Evolutionary conservation across 2,329 filamentous ascomycete species (phyloP).

Genomic region (Cercospora nicotianae): DNA sequence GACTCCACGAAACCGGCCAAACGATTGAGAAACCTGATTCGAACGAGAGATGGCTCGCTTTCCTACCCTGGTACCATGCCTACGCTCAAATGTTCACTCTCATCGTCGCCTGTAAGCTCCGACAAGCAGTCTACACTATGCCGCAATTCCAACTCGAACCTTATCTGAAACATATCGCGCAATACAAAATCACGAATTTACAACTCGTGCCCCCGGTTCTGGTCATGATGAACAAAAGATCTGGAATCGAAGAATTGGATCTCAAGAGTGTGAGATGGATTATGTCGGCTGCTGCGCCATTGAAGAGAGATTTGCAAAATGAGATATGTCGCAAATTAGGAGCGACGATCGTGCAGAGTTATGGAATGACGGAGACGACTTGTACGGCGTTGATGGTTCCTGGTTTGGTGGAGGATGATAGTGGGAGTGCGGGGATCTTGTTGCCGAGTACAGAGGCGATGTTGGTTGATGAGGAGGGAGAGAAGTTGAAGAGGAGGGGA

Average conservation of each 20-base stretch:
- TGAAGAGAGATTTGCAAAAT: conserved; percentile 18
- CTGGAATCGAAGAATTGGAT: conserved; percentile 64
- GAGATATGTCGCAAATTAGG: conserved; percentile 13
- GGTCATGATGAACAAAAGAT: conserved; percentile 70
- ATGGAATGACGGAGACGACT: conserved; percentile 81
- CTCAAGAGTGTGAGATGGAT: conserved; percentile 19
- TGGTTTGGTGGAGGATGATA: conserved; percentile 41
- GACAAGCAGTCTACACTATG: conserved; percentile 72
- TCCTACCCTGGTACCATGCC: conserved; percentile 68
- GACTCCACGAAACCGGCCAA: conserved; percentile 57
- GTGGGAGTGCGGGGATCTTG: conserved; percentile 48
- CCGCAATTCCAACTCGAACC: conserved; percentile 66
- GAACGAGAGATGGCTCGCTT: conserved; percentile 56
- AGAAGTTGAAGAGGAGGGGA: conserved; percentile 43
- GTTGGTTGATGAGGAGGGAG: conserved; percentile 44
- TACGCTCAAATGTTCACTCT: conserved; percentile 58
- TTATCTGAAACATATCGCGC: conserved; percentile 59
- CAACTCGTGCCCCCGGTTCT: conserved; percentile 73
- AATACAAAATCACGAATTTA: conserved; percentile 66
- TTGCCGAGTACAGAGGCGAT: conserved; percentile 42
- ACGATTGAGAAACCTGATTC: conserved; percentile 57
- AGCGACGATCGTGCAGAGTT: conserved; percentile 17
- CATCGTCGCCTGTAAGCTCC: conserved; percentile 32
- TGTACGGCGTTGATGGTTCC: conserved; percentile 69
- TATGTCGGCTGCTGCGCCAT: conserved; percentile 21